These are phyloP conservation scores for Populus hybrid DNA, from an alignment of 441 rosid species.

Conservation along the genomic window DNA sequence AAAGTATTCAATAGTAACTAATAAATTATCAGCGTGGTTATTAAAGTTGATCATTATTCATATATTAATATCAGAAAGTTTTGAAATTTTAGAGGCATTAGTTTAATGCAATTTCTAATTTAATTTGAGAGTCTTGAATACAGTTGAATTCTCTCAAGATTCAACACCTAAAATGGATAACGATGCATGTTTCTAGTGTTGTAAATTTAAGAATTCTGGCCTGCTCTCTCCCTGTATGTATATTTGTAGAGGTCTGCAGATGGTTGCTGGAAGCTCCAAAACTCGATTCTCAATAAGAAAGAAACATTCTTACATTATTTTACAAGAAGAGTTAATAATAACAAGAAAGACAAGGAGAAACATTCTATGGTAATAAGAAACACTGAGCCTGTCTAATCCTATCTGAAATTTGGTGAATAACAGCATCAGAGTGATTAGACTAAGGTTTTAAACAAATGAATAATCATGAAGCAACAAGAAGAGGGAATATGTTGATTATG, in stretches of 20 bases:
- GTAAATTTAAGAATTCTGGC: no score
- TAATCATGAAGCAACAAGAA: background rate
- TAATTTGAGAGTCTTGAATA: background rate
- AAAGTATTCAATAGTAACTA: background rate
- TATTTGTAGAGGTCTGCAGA: no score
- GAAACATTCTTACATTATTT: no score
- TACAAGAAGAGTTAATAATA: no score
- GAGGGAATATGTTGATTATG: slow-evolving; percentile 19
- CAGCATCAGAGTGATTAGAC: background rate
- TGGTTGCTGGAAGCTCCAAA: no score
- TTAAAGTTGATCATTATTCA: no score
- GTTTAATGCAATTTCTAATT: background rate
- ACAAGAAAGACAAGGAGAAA: background rate
- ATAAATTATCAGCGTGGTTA: background rate
- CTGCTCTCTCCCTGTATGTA: no score
- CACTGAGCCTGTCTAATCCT: background rate
- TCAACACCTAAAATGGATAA: background rate
- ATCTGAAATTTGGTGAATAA: background rate
- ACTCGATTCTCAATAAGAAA: no score
- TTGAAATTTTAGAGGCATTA: background rate
- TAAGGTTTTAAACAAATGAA: background rate
- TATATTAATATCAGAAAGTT: background rate
- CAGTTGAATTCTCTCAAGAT: background rate
- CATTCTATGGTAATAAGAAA: background rate
- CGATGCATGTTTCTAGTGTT: background rate